phyloP scores from a whole-genome alignment of 352 stramenopile species.

The Peronosclerospora sorghi region DNA sequence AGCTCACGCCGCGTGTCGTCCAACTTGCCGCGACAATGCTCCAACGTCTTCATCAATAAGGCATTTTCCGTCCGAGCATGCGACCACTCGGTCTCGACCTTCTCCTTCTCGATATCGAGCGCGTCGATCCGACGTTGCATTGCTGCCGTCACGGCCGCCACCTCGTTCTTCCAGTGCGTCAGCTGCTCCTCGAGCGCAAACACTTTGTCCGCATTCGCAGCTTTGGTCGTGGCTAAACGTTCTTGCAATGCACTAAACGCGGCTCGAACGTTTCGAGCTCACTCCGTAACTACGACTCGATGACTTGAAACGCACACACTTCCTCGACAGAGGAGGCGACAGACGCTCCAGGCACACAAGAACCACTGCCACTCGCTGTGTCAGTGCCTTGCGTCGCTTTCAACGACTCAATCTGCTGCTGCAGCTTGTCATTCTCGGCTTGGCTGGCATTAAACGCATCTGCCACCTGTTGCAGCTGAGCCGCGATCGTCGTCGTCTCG shows the following conservation, averaged over 20 bases:
- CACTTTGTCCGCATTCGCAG: conserved; percentile 28
- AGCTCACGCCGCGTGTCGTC: no score
- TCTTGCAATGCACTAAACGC: conserved; percentile 20
- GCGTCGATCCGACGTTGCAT: no score
- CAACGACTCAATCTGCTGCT: conserved; percentile 15
- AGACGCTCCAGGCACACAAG: not conserved
- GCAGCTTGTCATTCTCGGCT: conserved; percentile 15
- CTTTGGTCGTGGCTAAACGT: conserved; percentile 28
- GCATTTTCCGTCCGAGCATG: no score
- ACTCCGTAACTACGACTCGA: conserved; percentile 9
- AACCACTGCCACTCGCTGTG: not conserved
- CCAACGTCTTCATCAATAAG: no score
- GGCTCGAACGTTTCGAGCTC: conserved; percentile 13
- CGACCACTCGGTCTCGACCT: no score
- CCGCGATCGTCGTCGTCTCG: conserved; percentile 11
- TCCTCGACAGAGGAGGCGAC: conserved; percentile 3
- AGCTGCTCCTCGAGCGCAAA: conserved; percentile 25
- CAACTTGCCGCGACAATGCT: no score
- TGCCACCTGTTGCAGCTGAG: no score
- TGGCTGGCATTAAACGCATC: no score
- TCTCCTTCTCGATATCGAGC: no score
- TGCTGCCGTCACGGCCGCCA: conserved; percentile 12
- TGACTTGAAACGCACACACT: conserved; percentile 10
- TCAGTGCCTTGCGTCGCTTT: not conserved
- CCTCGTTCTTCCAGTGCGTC: conserved; percentile 18